Evolutionary conservation across 805 yeast genomes (phyloP).

Genomic region (Lachancea fermentati): DNA sequence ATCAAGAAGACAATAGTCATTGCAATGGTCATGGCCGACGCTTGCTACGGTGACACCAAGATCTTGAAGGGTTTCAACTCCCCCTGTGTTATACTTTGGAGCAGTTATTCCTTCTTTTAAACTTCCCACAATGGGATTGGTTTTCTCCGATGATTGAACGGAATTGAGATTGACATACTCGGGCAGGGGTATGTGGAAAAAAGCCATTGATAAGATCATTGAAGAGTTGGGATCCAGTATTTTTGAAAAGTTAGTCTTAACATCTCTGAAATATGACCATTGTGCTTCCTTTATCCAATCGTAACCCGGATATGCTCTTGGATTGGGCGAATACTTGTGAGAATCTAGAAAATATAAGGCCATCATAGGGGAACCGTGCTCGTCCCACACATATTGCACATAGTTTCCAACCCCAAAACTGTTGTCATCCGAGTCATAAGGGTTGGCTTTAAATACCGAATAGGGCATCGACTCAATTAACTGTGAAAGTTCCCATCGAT

Average conservation of each 20-base stretch:
- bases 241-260: conserved; percentile 26
- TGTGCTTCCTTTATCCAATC: conserved; percentile 79
- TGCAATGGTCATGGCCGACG: conserved; percentile 95
- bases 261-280: conserved; percentile 47
- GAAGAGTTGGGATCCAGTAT: conserved; percentile 32
- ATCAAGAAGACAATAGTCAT: conserved; percentile 78
- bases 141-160: conserved; percentile 26
- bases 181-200: conserved; percentile 91
- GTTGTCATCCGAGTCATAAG: conserved; percentile 38
- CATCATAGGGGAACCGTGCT: conserved; percentile 40
- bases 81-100: conserved; percentile 65
- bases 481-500: conserved; percentile 55
- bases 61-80: conserved; percentile 50
- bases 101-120: conserved; percentile 73
- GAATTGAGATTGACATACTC: conserved; percentile 55
- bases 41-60: conserved; percentile 68
- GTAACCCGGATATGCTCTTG: conserved; percentile 70
- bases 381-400: conserved; percentile 45
- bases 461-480: conserved; percentile 58
- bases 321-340: conserved; percentile 64
- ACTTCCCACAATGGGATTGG: conserved; percentile 48
- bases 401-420: conserved; percentile 86
- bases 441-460: conserved; percentile 58
- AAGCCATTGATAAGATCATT: conserved; percentile 70
- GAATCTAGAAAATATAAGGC: conserved; percentile 77